phyloP scores from a whole-genome alignment of 768 basidiomycete species.

The Epithele typhae region DNA sequence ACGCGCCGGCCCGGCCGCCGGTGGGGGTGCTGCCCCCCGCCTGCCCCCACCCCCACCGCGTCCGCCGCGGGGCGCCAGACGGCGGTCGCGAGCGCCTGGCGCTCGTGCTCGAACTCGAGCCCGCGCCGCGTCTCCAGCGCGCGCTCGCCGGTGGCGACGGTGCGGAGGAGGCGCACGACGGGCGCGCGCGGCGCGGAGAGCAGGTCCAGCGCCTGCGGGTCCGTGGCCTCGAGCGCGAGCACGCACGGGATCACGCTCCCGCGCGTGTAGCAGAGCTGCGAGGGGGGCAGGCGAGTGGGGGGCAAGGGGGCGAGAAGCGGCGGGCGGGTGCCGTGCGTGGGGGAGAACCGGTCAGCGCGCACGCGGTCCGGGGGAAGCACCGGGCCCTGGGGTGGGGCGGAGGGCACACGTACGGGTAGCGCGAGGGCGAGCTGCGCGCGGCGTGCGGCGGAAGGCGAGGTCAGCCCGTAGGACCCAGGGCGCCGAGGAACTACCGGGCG shows the following conservation, averaged over 20 bases:
- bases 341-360: too few species aligned
- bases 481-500: neutral
- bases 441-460: neutral
- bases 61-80: constrained; percentile 11
- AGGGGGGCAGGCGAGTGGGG: neutral
- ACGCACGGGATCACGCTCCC: constrained; percentile 18
- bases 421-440: constrained; percentile 16
- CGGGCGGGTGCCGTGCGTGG: too few species aligned
- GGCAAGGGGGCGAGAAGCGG: too few species aligned
- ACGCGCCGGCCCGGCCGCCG: constrained; percentile 1
- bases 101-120: constrained; percentile 8
- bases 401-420: constrained; percentile 9
- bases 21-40: neutral
- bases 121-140: neutral
- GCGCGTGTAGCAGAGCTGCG: constrained; percentile 20
- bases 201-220: constrained; percentile 20
- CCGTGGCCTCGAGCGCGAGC: constrained; percentile 12
- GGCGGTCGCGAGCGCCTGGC: constrained; percentile 10
- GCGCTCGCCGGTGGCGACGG: constrained; percentile 3
- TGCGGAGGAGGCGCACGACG: constrained; percentile 16
- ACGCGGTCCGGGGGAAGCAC: neutral
- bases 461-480: neutral
- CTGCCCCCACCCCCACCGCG: neutral
- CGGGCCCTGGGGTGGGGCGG: neutral
- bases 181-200: constrained; percentile 15